Percentiles rank a stretch among this genome's conserved stretches.
phyloP scores from a whole-genome alignment of 805 yeast genomes.

The Kurtzmaniella fragi region DNA sequence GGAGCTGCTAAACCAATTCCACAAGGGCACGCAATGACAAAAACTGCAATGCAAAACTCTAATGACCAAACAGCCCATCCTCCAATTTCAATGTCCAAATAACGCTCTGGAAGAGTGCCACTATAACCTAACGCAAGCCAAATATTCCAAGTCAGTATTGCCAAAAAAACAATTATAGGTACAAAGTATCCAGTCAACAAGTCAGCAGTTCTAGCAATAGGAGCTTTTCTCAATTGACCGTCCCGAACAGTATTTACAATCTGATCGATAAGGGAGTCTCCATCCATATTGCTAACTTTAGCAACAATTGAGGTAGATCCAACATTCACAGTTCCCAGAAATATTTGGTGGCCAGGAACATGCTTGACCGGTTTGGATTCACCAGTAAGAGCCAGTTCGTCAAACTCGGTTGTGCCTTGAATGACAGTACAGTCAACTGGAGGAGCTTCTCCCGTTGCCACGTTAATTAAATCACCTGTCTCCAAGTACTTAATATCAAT shows the following conservation, averaged over 20 bases:
- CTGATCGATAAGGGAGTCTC: conserved; percentile 63
- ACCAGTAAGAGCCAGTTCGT: conserved; percentile 60
- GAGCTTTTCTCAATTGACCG: conserved; percentile 70
- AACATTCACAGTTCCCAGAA: conserved; percentile 65
- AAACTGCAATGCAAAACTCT: conserved; percentile 72
- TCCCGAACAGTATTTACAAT: conserved; percentile 66
- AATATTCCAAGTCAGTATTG: conserved; percentile 60
- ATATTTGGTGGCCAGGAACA: conserved; percentile 57
- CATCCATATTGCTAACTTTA: conserved; percentile 52
- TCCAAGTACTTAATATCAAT: conserved; percentile 44
- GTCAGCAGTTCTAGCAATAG: conserved; percentile 69
- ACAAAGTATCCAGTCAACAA: conserved; percentile 66
- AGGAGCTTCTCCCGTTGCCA: conserved; percentile 55
- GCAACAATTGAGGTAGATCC: conserved; percentile 54
- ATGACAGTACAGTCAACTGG: conserved; percentile 52
- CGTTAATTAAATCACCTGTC: conserved; percentile 44
- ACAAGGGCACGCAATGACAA: conserved; percentile 83
- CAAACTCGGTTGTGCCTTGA: conserved; percentile 46
- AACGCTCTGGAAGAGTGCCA: conserved; percentile 48
- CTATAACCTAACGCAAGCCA: conserved; percentile 59
- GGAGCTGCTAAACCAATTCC: conserved; percentile 85
- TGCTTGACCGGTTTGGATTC: conserved; percentile 58
- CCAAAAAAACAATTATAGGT: conserved; percentile 58
- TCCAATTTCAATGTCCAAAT: conserved; percentile 61
- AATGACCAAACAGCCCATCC: conserved; percentile 79